Base-by-base conservation (phyloP, 371 early-diverging fungal species). In the Mucor saturninus region DNA sequence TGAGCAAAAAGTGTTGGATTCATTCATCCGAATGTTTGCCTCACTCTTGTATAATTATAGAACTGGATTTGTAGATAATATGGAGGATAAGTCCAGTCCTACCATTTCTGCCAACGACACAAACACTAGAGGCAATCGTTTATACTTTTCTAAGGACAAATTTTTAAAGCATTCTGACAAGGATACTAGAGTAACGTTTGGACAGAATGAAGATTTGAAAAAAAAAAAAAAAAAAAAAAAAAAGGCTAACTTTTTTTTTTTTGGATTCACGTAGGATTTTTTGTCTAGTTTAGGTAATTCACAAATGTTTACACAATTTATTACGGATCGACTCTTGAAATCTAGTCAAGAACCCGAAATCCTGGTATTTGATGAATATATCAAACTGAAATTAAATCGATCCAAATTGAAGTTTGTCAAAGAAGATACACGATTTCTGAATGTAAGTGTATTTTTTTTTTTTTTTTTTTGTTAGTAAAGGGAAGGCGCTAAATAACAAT, bases 251-350 rank as follows among this genome's bases (percentile, higher is more conserved):
- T 60, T 40, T 28, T 37, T 54, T 37, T 54, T 21, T 21, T 21
- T 21, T 21, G 21, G 21, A 51, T 14, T 39, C 3, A n/a, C 5
- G 8, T 64, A 83, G 83, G 61, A 72, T 1, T 93, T 89, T 61
- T 73, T 93, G 69, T 76, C 85, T 0, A 74, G 68, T 14, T 75
- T 93, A 11, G 71, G 84, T 10, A 86, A 85, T 53, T 90, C 93
- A 0, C 94, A 93, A 71, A 88, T 92, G 67, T 94, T 92, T 75
- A 84, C 85, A 0, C 94, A 94, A 51, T 94, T 94, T 64, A 87
- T 90, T 6, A 83, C 88, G 15, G 92, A 92, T 55, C 76, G 94
- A 42, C 68, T 91, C 14, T 79, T 86, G 15, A 83, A 89, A 10
- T 76, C 89, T 9, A 70, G 75, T 5, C 79, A 81, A 26, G 91